Evolutionary conservation across 2,329 filamentous ascomycete species (phyloP).

Genomic region (Ceratocystis papillata): DNA sequence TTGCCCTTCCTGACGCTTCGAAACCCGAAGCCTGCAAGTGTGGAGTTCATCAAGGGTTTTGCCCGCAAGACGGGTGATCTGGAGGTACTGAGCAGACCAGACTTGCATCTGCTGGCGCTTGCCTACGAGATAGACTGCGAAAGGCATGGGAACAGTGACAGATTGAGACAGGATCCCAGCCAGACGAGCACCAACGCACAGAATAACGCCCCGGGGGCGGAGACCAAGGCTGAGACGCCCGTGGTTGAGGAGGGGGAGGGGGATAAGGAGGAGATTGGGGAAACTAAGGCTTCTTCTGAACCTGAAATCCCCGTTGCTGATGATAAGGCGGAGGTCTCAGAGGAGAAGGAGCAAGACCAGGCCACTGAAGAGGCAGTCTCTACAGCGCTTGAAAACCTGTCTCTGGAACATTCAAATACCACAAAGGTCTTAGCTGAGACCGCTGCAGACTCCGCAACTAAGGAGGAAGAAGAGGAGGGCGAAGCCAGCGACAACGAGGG

Average conservation of each 20-base stretch:
- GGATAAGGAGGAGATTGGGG: background rate
- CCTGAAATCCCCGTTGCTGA: background rate
- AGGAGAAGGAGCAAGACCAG: background rate
- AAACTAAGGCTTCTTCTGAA: background rate
- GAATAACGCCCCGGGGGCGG: conserved; percentile 17
- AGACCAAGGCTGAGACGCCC: conserved; percentile 25
- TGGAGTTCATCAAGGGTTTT: conserved; percentile 73
- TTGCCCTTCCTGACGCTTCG: conserved; percentile 77
- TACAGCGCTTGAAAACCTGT: conserved; percentile 14
- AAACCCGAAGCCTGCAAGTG: conserved; percentile 61
- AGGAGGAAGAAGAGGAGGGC: conserved; percentile 21
- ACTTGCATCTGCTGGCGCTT: conserved; percentile 80
- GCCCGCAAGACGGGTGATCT: conserved; percentile 82
- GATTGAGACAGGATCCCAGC: conserved; percentile 22
- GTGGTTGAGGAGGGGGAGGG: background rate
- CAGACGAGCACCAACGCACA: conserved; percentile 20
- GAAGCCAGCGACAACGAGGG: conserved; percentile 34
- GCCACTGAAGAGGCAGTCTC: background rate
- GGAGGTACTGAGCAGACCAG: conserved; percentile 73
- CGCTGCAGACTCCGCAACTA: background rate
- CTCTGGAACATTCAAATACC: conserved; percentile 1
- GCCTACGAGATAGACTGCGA: conserved; percentile 94
- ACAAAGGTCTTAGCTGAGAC: background rate
- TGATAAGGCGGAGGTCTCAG: background rate
- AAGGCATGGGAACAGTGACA: conserved; percentile 49